phyloP scores from a whole-genome alignment of 768 basidiomycete species.

The Candolleomyces eurysporus region DNA sequence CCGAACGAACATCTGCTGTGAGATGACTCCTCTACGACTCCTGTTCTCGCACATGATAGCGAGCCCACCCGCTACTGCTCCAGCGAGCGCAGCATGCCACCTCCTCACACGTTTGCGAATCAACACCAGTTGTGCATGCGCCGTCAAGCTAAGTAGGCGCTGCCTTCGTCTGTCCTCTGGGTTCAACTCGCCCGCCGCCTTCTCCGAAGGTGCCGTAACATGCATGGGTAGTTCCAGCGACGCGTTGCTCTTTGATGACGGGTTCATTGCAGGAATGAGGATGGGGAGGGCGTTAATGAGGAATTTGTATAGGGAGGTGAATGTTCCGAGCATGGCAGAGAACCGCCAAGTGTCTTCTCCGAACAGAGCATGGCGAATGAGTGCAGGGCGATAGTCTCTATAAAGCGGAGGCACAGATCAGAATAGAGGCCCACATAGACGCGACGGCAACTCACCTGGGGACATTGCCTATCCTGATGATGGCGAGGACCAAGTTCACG shows the following conservation, averaged over 20 bases:
- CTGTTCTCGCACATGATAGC: conserved; percentile 78
- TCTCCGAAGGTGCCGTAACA: conserved; percentile 22
- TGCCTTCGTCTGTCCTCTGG: conserved; percentile 29
- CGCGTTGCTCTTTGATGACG: conserved; percentile 3
- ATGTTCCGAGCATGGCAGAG: conserved; percentile 83
- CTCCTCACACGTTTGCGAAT: conserved; percentile 63
- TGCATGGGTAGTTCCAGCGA: neutral
- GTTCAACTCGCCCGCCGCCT: conserved; percentile 27
- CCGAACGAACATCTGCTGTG: conserved; percentile 91
- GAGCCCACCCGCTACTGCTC: conserved; percentile 67
- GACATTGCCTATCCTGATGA: conserved; percentile 68
- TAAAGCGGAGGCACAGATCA: neutral
- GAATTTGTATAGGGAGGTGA: conserved; percentile 76
- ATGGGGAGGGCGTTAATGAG: conserved; percentile 78
- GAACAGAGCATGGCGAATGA: conserved; percentile 81
- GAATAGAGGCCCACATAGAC: neutral
- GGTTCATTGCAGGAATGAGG: conserved; percentile 50
- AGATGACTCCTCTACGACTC: conserved; percentile 61
- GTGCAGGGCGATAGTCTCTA: conserved; percentile 59
- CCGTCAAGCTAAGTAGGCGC: conserved; percentile 59
- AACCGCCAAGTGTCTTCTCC: conserved; percentile 82
- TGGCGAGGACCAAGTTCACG: conserved; percentile 74
- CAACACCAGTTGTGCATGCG: conserved; percentile 61
- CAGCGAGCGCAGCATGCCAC: conserved; percentile 83
- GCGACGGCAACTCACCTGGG: conserved; percentile 49